phyloP scores from a whole-genome alignment of 176 grass and related monocot genomes.

The Pharus latifolius region DNA sequence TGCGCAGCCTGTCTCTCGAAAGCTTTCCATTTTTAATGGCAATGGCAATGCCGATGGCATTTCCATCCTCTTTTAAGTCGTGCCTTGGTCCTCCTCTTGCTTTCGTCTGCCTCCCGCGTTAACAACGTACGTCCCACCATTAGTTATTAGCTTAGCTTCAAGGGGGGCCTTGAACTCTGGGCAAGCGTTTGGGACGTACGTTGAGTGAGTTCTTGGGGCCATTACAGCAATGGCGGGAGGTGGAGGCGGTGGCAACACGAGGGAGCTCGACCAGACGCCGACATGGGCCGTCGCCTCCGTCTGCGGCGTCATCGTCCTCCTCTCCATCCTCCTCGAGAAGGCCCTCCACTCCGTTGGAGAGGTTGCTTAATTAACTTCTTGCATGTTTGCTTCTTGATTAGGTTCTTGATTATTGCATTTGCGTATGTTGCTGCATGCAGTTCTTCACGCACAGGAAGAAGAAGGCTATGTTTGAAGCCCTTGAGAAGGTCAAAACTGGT shows the following conservation, averaged over 20 bases:
- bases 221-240: slow-evolving; percentile 18
- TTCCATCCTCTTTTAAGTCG: background rate
- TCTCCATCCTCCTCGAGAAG: slow-evolving; percentile 64
- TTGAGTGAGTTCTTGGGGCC: background rate
- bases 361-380: background rate
- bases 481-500: slow-evolving; percentile 95
- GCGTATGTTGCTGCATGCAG: slow-evolving; percentile 17
- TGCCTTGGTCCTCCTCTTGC: too few species aligned
- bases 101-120: background rate
- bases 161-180: background rate
- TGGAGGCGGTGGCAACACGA: slow-evolving; percentile 28
- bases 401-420: too few species aligned
- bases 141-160: background rate
- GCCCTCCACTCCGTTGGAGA: slow-evolving; percentile 47
- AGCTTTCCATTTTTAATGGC: too few species aligned
- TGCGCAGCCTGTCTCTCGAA: background rate
- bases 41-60: too few species aligned
- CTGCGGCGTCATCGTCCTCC: slow-evolving; percentile 55
- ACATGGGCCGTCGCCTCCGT: slow-evolving; percentile 65
- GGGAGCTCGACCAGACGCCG: slow-evolving; percentile 58
- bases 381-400: too few species aligned
- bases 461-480: slow-evolving; percentile 76
- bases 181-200: background rate
- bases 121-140: too few species aligned
- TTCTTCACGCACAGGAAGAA: slow-evolving; percentile 63